Evolutionary conservation across 164 flowering plant genomes (phyloP).

Genomic region (Nymphaea colorata): DNA sequence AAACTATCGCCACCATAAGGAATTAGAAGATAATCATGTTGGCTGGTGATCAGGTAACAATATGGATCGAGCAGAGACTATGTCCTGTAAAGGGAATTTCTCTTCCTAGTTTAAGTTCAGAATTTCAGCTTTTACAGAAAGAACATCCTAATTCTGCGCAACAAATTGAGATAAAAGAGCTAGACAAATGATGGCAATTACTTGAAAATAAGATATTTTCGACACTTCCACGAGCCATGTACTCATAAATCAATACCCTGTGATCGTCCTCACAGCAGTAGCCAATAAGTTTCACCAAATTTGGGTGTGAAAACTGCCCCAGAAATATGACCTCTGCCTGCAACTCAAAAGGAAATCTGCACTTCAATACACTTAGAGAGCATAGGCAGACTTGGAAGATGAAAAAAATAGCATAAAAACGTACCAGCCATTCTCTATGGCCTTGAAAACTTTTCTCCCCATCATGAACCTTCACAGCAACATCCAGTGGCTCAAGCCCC

Average conservation of each 20-base stretch:
- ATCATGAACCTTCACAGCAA: constrained; percentile 97
- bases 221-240: constrained; percentile 82
- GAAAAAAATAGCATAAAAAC: neutral
- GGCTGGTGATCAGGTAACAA: no score
- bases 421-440: constrained; percentile 98
- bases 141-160: no score
- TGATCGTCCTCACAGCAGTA: constrained; percentile 93
- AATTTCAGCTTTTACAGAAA: no score
- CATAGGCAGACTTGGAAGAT: neutral
- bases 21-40: no score
- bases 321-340: constrained; percentile 92
- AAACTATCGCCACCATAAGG: no score
- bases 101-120: no score
- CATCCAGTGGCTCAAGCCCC: constrained; percentile 46
- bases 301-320: constrained; percentile 97
- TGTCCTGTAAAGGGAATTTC: no score
- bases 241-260: constrained; percentile 82
- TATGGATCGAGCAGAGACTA: no score
- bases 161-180: neutral
- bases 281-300: constrained; percentile 81
- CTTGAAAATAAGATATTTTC: constrained; percentile 85
- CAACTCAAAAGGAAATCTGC: neutral
- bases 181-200: constrained; percentile 11
- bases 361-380: neutral
- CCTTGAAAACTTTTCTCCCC: constrained; percentile 90